Percentiles rank a stretch among this genome's conserved stretches.
These are phyloP conservation scores for Alliaria petiolata DNA, from an alignment of 345 rosid species.

Conservation along the genomic window DNA sequence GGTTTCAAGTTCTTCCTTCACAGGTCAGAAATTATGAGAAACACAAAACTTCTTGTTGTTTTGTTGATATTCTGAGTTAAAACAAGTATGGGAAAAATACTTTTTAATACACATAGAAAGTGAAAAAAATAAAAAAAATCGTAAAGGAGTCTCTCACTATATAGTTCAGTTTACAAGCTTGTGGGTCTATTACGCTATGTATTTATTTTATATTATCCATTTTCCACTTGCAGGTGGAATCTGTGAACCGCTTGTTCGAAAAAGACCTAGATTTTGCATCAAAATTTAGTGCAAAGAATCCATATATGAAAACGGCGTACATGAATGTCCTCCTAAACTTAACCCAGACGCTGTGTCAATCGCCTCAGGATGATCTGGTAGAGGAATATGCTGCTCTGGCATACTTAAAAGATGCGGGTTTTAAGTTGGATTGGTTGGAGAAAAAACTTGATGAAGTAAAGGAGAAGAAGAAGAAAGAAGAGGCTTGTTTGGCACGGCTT, in stretches of 20 bases:
- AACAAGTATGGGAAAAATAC: too few species aligned
- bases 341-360: not conserved
- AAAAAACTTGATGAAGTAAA: constrained; percentile 18
- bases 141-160: too few species aligned
- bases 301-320: not conserved
- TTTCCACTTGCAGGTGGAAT: not conserved
- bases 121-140: too few species aligned
- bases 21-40: not conserved
- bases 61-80: not conserved
- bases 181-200: too few species aligned
- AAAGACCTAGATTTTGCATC: not conserved
- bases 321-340: not conserved
- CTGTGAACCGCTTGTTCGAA: not conserved
- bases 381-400: not conserved
- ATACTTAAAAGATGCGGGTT: not conserved
- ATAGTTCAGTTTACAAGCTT: too few species aligned
- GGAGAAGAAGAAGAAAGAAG: not conserved
- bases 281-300: not conserved
- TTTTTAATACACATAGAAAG: too few species aligned
- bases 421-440: constrained; percentile 16
- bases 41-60: too few species aligned
- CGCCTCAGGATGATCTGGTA: not conserved
- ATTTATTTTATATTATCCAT: too few species aligned
- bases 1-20: too few species aligned
- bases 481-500: not conserved